These are phyloP conservation scores for Saussurea involucrata DNA, from an alignment of 129 eudicot species.

Conservation along the genomic window DNA sequence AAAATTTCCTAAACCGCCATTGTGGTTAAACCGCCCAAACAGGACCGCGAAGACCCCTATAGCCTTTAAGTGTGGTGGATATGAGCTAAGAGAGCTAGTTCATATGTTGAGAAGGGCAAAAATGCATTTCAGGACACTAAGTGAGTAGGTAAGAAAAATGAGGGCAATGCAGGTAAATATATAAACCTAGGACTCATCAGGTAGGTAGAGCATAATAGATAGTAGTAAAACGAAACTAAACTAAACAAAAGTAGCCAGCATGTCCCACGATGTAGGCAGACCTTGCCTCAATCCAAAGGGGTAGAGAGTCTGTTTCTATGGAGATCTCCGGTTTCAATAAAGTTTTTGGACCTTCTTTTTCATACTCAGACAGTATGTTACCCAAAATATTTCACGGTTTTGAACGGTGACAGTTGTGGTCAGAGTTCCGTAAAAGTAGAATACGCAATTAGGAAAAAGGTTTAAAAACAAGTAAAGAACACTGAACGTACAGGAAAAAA, in stretches of 20 bases:
- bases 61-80: background rate
- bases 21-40: too few species aligned
- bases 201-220: background rate
- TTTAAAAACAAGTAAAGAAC: background rate
- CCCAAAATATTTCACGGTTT: background rate
- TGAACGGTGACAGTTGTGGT: background rate
- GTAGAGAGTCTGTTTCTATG: too few species aligned
- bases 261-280: too few species aligned
- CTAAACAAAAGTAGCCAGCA: too few species aligned
- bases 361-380: background rate
- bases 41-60: background rate
- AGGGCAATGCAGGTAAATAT: background rate
- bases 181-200: background rate
- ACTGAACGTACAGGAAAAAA: background rate
- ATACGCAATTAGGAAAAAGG: background rate
- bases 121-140: background rate
- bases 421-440: background rate
- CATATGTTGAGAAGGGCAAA: background rate
- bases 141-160: background rate
- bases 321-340: background rate
- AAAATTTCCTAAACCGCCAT: too few species aligned
- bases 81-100: background rate
- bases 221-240: too few species aligned
- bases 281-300: too few species aligned
- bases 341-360: background rate